These are phyloP conservation scores for Starmera pachycereana DNA, from an alignment of 805 yeast genomes.

Conservation along the genomic window DNA sequence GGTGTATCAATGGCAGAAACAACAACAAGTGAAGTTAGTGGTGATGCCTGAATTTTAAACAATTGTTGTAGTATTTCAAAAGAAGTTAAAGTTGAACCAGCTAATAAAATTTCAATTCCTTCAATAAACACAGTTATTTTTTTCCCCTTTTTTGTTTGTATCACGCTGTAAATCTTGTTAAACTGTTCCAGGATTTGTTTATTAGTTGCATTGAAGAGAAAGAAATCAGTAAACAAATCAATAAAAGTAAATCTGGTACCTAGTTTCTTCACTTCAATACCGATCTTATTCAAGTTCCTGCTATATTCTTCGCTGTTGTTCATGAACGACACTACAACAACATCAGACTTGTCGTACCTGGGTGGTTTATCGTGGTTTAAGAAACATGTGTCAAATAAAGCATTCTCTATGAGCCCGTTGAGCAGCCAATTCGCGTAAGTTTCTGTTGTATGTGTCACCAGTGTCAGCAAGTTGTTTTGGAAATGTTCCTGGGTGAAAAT, in stretches of 20 bases:
- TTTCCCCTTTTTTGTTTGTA: conserved; percentile 1
- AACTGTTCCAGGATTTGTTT: conserved; percentile 9
- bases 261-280: conserved; percentile 23
- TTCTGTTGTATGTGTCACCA: conserved; percentile 33
- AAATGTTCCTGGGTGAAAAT: conserved; percentile 22
- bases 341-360: conserved; percentile 12
- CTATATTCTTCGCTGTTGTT: conserved; percentile 21
- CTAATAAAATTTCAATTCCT: conserved; percentile 34
- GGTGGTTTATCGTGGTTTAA: conserved; percentile 10
- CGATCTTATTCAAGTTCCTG: conserved; percentile 29
- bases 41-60: conserved; percentile 18
- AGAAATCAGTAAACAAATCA: conserved; percentile 39
- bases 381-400: conserved; percentile 15
- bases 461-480: conserved; percentile 15
- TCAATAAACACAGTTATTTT: conserved; percentile 31
- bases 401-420: conserved; percentile 43
- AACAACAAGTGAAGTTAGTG: conserved; percentile 25
- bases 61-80: conserved; percentile 26
- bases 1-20: conserved; percentile 31
- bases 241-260: conserved; percentile 24
- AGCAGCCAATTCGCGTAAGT: conserved; percentile 59
- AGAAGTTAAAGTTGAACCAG: conserved; percentile 29
- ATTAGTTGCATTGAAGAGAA: conserved; percentile 22
- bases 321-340: conserved; percentile 25
- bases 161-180: conserved; percentile 4